Base-by-base conservation (phyloP, 108 stramenopile species). In the Asterionellopsis glacialis region DNA sequence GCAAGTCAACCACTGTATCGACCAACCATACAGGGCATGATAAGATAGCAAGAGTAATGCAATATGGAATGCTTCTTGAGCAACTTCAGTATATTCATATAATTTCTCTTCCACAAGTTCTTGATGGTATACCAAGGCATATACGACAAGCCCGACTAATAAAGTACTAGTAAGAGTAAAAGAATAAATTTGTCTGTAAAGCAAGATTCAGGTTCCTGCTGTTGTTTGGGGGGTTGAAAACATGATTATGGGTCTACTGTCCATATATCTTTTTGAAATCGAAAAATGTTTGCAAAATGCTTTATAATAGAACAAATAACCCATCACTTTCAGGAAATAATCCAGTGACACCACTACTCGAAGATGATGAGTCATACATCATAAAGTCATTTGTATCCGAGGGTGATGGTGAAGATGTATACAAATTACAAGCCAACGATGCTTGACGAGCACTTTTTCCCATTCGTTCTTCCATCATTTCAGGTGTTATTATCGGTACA, bases 1-100 rank as follows among this genome's bases (percentile, higher is more conserved):
- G 85, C 38, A 75, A 54, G 33, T 79, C 76, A 16, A 77, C 45
- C 14, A 67, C 18, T n/a, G 23, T 24, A 11, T 61, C 24, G 23
- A 65, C 28, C 42, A 48, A 47, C 51, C 55, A 11, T 2, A n/a
- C 18, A 18, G 59, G 13, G n/a, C 11, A 23, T 18, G 39, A 54
- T 41, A 21, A 11, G 7, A 50, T 22, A n/a, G 41, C 22, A 16
- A 19, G 15, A 39, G 12, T 10, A 26, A 14, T 12, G 48, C 22
- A n/a, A 27, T 23, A 21, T 22, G 41, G 9, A 10, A 55, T 22
- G 18, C 54, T 25, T 14, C n/a, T 14, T 21, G 44, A 10, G 63
- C 23, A 16, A 42, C 7, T 28, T 21, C 2, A 43, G 1, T 33
- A 18, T 22, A 21, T n/a, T 12, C 26, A 5, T 23, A 22, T 25